These are phyloP conservation scores for Chytriomyces hyalinus DNA, from an alignment of 192 early-diverging fungal genomes.

Conservation along the genomic window DNA sequence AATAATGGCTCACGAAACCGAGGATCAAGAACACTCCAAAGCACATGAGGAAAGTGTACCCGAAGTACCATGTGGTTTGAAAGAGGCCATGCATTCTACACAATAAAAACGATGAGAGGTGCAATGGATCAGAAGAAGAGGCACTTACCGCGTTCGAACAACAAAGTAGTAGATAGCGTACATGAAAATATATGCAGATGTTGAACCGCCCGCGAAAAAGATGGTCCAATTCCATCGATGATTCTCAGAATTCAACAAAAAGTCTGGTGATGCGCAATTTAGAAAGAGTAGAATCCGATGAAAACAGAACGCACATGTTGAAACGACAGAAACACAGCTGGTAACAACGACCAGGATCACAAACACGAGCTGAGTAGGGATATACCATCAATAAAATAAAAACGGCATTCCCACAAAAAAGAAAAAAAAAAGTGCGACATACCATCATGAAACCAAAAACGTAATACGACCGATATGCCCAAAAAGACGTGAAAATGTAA, in stretches of 20 bases:
- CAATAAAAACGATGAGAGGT: slow-evolving; percentile 6
- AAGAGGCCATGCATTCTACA: slow-evolving; percentile 78
- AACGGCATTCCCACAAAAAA: background rate
- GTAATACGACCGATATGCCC: slow-evolving; percentile 90
- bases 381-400: background rate
- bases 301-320: slow-evolving; percentile 67
- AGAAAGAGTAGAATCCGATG: background rate
- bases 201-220: slow-evolving; percentile 84
- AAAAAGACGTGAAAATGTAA: slow-evolving; percentile 94
- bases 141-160: slow-evolving; percentile 70
- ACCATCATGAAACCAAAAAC: slow-evolving; percentile 90
- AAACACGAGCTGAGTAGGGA: slow-evolving; percentile 67
- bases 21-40: slow-evolving; percentile 76
- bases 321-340: slow-evolving; percentile 83
- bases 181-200: slow-evolving; percentile 84
- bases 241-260: slow-evolving; percentile 87
- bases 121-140: background rate
- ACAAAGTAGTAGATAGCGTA: slow-evolving; percentile 90
- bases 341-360: slow-evolving; percentile 82
- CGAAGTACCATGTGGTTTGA: slow-evolving; percentile 86
- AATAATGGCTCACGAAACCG: slow-evolving; percentile 75
- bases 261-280: slow-evolving; percentile 51
- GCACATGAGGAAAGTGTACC: slow-evolving; percentile 81
- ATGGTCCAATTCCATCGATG: slow-evolving; percentile 91
- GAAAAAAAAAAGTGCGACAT: slow-evolving; percentile 13